Conservation (phyloP, 1,139 yeast species). For the Lodderomyces orthopsilosis region DNA sequence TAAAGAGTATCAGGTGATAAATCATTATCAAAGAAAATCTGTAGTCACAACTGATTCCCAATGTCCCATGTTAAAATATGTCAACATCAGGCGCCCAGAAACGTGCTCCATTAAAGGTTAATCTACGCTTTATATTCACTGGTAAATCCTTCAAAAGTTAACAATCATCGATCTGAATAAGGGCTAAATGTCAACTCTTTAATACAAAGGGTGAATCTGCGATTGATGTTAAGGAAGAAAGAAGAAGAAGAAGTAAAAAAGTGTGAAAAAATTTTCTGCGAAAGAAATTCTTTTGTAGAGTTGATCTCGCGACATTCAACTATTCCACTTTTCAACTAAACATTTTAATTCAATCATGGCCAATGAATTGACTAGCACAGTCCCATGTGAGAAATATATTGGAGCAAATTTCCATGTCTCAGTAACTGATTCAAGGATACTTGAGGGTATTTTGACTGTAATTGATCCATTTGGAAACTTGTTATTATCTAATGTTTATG, state of each 20-base stretch:
- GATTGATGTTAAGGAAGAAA: conserved; percentile 39
- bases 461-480: conserved; percentile 49
- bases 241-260: conserved; percentile 4
- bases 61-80: conserved; percentile 38
- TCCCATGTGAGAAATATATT: conserved; percentile 27
- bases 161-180: conserved; percentile 12
- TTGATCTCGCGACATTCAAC: too few species aligned
- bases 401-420: conserved; percentile 31
- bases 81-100: conserved; percentile 61
- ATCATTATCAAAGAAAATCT: too few species aligned
- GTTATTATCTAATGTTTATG: conserved; percentile 35
- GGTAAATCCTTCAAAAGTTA: conserved; percentile 20
- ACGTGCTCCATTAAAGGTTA: conserved; percentile 46
- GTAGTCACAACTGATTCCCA: conserved; percentile 59
- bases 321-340: too few species aligned
- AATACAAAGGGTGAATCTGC: conserved; percentile 40
- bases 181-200: conserved; percentile 20
- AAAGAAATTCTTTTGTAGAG: too few species aligned
- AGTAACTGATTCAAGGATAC: conserved; percentile 30
- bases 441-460: conserved; percentile 42
- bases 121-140: conserved; percentile 42
- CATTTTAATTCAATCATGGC: background rate
- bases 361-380: background rate
- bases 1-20: too few species aligned
- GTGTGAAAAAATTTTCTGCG: conserved; percentile 3